Base-by-base conservation (phyloP, 2,329 filamentous ascomycete species). In the Paradendryphiella salina region DNA sequence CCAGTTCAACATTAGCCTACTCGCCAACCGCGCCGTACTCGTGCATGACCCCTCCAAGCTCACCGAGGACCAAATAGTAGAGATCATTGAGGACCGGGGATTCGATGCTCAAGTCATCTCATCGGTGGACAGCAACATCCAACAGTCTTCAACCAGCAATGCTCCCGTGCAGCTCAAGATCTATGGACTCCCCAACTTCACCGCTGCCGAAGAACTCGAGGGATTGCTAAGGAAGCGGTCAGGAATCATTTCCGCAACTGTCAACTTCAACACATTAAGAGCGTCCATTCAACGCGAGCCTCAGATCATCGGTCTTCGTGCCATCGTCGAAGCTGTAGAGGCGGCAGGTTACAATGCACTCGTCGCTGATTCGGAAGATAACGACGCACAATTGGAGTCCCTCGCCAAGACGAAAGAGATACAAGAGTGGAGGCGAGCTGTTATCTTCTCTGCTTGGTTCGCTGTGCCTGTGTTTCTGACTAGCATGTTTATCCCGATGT, bases 351-450 rank as follows among this genome's bases (percentile, higher is more conserved):
- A 89, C 72, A 96, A 96, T 69, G 94, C 93, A 1, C 78, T 99
- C 2, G 83, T 97, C 9, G 87, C 92, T 0, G 93, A 97, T 60
- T 88, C 86, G 45, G 90, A 97, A 64, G 94, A 99, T 75, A 97
- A 96, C 72, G 96, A 96, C 67, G 93, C 94, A 1, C 94, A 99
- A 70, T 82, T 99, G 2, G 91, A 97, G 72, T 97, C 94, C 1
- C 81, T 99, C 2, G 89, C 94, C 7, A 99, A 99, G 76, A 97
- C 94, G 0, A 89, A 90, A 62, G 94, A 99, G 73, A 96, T 99
- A 56, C 89, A 88, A 57, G 91, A 96, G 73, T 99, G 94, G 94
- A 85, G 84, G 55, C 83, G 80, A 23, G 90, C 91, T 0, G 96
- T 97, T 74, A 80, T 82, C 56, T 80, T 87, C 6, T 96, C 91